Evolutionary conservation across 2,329 filamentous ascomycete genomes (phyloP), one percentile per base, ranked within the genome.

Genomic region (Clarireedia homoeocarpa): DNA sequence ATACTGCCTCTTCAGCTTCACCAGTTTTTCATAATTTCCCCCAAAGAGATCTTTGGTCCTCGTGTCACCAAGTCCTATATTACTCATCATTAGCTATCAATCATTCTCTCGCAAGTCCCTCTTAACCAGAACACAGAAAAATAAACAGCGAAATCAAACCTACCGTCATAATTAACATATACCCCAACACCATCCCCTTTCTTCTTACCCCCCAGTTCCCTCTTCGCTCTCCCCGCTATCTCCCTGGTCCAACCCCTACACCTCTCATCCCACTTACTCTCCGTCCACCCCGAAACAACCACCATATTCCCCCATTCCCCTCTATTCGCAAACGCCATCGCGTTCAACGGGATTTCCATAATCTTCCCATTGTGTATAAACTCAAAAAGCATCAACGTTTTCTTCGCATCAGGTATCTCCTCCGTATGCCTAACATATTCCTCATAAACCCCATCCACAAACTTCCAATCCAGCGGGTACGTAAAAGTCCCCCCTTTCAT

Each of bases 401-500:
- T 50, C 14, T 9, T 38, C 4, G 62, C 59, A 55, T 64, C 59
- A 5, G 62, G 59, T 24, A 50, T 23, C 1, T 55, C 51, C 6
- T 63, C 44, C 1, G 72, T 58, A 38, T 71, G 69, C 1, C 56
- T 60, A 6, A 59, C 54, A 27, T 69, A 69, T 15, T 70, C 65
- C 1, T 63, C 57, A 23, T 67, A 60, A 15, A 71, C 51, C 5
- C 54, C 46, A 34, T 61, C 49, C 4, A 70, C 66, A 24, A 70
- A 67, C 0, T 24, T 44, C 0, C 61, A 27, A 20, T 61, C 55
- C 1, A 73, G 54, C 0, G 72, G 72, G 3, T 68, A 45, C 26
- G 68, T 68, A 58, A 71, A 71, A 2, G 67, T 68, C 0, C 67
- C 68, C 15, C 70, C 71, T 53, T 69, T 69, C 56, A 72, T 71